Conservation (phyloP, 495 filamentous ascomycete genomes). For the Neurospora pannonica region DNA sequence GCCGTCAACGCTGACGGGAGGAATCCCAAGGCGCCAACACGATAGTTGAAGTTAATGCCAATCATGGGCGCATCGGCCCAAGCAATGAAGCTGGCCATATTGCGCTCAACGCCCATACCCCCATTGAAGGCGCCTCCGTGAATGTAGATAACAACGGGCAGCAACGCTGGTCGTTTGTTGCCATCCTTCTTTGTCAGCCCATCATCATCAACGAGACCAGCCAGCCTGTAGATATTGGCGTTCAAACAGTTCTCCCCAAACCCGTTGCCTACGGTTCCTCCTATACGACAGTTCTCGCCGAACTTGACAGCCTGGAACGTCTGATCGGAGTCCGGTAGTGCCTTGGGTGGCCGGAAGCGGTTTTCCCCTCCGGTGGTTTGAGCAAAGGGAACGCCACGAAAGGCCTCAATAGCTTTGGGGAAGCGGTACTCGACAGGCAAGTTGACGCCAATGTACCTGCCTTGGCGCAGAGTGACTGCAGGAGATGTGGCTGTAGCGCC, state of each 20-base stretch:
- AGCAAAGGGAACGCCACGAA: constrained; percentile 54
- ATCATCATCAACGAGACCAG: constrained; percentile 18
- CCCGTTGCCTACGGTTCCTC: constrained; percentile 12
- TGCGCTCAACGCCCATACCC: constrained; percentile 32
- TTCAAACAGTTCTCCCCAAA: constrained; percentile 45
- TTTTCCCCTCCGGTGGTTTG: constrained; percentile 44
- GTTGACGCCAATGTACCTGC: constrained; percentile 42
- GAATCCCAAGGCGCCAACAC: constrained; percentile 60
- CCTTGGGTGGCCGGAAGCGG: constrained; percentile 46
- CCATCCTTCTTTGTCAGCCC: constrained; percentile 5
- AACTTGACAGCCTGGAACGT: constrained; percentile 36
- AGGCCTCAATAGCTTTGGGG: constrained; percentile 44
- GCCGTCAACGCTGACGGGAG: constrained; percentile 44
- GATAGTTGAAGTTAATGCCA: constrained; percentile 58
- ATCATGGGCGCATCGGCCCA: constrained; percentile 46
- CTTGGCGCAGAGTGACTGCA: constrained; percentile 40
- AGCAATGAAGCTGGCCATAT: constrained; percentile 43
- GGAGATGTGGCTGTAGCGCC: neutral
- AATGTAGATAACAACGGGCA: constrained; percentile 53
- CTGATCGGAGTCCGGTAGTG: constrained; percentile 15
- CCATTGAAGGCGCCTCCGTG: constrained; percentile 47
- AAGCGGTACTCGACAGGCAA: constrained; percentile 25
- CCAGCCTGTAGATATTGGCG: constrained; percentile 38
- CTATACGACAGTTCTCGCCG: constrained; percentile 34
- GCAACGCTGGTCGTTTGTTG: constrained; percentile 16